Conservation (phyloP, 2,329 filamentous ascomycete species). For the Alternaria ventricosa region DNA sequence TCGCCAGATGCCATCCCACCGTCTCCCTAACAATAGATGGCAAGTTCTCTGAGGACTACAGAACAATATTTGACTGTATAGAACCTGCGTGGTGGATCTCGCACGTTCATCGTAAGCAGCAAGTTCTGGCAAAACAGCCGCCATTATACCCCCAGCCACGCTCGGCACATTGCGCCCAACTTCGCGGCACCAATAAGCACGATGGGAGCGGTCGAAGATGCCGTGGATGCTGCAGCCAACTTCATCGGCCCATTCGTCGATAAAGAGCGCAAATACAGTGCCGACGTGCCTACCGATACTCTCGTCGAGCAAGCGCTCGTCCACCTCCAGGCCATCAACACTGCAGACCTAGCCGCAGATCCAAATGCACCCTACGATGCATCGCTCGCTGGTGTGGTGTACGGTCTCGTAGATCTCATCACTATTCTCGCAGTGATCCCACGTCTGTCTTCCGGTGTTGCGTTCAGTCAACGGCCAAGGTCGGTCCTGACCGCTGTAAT, state of each 20-base stretch:
- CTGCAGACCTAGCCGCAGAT: constrained; percentile 38
- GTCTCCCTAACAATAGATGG: neutral
- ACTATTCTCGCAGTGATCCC: constrained; percentile 45
- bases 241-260: constrained; percentile 43
- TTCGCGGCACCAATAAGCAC: neutral
- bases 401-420: constrained; percentile 48
- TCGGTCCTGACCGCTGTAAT: constrained; percentile 37
- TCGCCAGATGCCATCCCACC: neutral
- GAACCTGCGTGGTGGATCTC: neutral
- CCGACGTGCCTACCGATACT: constrained; percentile 11
- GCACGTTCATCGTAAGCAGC: neutral
- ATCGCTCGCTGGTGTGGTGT: constrained; percentile 46
- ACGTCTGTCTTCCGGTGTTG: constrained; percentile 41
- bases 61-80: neutral
- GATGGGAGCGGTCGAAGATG: constrained; percentile 42
- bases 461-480: constrained; percentile 41
- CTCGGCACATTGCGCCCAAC: neutral
- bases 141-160: neutral
- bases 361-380: constrained; percentile 48
- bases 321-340: constrained; percentile 44
- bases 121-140: neutral
- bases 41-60: neutral
- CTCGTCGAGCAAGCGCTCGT: constrained; percentile 38
- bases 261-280: constrained; percentile 13
- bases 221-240: constrained; percentile 41